phyloP scores from a whole-genome alignment of 805 yeast genomes.

The Saccharomycopsis synnaedendra region DNA sequence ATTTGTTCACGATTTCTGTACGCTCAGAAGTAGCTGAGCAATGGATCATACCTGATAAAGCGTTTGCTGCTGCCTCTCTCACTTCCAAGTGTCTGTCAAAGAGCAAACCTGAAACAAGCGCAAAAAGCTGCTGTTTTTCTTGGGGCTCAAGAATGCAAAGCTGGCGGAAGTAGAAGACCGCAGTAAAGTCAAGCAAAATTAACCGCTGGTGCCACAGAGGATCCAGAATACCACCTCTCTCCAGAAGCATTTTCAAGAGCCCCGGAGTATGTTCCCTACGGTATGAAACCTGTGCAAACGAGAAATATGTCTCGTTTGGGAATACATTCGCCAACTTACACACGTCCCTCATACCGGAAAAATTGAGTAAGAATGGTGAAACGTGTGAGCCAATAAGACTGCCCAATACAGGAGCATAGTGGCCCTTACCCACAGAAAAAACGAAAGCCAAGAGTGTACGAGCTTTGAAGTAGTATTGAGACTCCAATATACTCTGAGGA shows the following conservation, averaged over 20 bases:
- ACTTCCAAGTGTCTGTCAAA: slow-evolving; percentile 62
- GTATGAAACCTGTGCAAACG: slow-evolving; percentile 37
- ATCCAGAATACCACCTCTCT: slow-evolving; percentile 25
- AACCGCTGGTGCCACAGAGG: slow-evolving; percentile 50
- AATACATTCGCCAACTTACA: slow-evolving; percentile 56
- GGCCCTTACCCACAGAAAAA: slow-evolving; percentile 38
- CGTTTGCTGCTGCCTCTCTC: slow-evolving; percentile 58
- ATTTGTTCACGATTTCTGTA: slow-evolving; percentile 26
- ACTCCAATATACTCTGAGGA: slow-evolving; percentile 46
- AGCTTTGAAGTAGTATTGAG: slow-evolving; percentile 51
- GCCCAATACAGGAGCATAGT: slow-evolving; percentile 35
- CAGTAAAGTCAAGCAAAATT: slow-evolving; percentile 57
- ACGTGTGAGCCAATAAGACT: slow-evolving; percentile 21
- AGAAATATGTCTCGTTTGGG: slow-evolving; percentile 36
- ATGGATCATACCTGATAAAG: slow-evolving; percentile 72
- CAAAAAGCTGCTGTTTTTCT: slow-evolving; percentile 40
- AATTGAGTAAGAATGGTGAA: slow-evolving; percentile 56
- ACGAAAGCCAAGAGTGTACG: slow-evolving; percentile 58
- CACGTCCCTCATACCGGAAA: slow-evolving; percentile 65
- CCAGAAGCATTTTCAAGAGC: slow-evolving; percentile 33
- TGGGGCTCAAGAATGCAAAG: slow-evolving; percentile 37
- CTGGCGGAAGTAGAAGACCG: slow-evolving; percentile 61
- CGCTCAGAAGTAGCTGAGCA: slow-evolving; percentile 35
- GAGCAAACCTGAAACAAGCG: slow-evolving; percentile 39
- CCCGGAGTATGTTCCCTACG: slow-evolving; percentile 29